Conservation (phyloP, 225 moss, liverwort and hornwort species). For the Physcomitrium patens region DNA sequence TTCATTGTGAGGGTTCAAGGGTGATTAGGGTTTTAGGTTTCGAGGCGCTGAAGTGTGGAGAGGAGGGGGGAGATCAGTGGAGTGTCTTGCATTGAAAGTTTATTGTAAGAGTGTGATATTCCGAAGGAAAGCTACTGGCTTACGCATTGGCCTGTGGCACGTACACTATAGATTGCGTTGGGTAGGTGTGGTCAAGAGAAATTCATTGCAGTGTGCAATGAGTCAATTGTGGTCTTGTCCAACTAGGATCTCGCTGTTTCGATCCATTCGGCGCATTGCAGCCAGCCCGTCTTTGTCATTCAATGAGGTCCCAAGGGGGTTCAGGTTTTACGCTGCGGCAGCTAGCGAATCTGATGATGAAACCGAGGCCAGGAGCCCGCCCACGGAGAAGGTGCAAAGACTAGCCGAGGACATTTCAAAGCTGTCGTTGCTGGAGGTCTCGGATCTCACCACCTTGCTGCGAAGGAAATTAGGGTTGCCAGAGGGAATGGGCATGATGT, state of each 20-base stretch:
- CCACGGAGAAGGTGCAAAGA: constrained; percentile 75
- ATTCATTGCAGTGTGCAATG: constrained; percentile 36
- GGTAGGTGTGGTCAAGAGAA: background rate
- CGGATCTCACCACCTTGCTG: constrained; percentile 72
- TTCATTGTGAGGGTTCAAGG: constrained; percentile 23
- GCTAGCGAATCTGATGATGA: constrained; percentile 77
- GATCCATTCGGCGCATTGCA: constrained; percentile 39
- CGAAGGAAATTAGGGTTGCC: constrained; percentile 77
- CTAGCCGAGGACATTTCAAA: constrained; percentile 82
- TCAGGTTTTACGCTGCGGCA: constrained; percentile 49
- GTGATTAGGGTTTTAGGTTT: constrained; percentile 12
- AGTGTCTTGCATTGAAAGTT: background rate
- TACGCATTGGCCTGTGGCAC: background rate
- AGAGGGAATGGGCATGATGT: constrained; percentile 71
- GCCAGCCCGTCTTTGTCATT: background rate
- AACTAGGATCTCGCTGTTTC: constrained; percentile 27
- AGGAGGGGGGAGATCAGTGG: background rate
- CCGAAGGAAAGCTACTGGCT: background rate
- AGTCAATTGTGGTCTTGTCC: constrained; percentile 35
- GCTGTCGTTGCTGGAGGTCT: constrained; percentile 75
- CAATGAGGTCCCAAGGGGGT: constrained; percentile 8
- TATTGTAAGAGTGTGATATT: background rate
- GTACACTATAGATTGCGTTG: constrained; percentile 24
- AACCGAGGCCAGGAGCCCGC: constrained; percentile 60
- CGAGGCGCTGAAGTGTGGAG: background rate